Conservation (phyloP, 371 early-diverging fungal species). For the Capniomyces stellatus region DNA sequence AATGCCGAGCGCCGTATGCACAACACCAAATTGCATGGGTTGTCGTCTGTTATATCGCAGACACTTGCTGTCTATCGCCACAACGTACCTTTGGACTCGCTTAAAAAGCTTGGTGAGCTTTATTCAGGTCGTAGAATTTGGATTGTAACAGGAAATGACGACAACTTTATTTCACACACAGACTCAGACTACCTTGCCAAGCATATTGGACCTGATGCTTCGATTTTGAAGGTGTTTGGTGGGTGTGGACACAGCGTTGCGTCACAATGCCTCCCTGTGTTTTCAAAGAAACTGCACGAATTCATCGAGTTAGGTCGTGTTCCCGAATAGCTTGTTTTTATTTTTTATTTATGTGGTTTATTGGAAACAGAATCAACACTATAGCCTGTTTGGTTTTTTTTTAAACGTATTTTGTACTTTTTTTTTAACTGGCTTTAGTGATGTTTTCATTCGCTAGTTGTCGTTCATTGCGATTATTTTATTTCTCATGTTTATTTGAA, state of each 20-base stretch:
- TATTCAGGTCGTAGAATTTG: slow-evolving; percentile 17
- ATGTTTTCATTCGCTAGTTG: too few relatives aligned
- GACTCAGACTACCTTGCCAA: slow-evolving; percentile 15
- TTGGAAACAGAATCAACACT: too few relatives aligned
- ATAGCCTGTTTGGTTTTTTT: too few relatives aligned
- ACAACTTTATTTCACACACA: slow-evolving; percentile 14
- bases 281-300: too few relatives aligned
- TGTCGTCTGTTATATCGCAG: slow-evolving; percentile 11
- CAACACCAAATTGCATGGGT: slow-evolving; percentile 16
- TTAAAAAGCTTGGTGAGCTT: slow-evolving; percentile 9
- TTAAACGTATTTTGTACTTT: too few relatives aligned
- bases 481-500: too few relatives aligned
- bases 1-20: slow-evolving; percentile 10
- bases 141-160: slow-evolving; percentile 17
- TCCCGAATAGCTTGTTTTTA: too few relatives aligned
- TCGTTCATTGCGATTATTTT: too few relatives aligned
- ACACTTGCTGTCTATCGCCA: slow-evolving; percentile 18
- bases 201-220: slow-evolving; percentile 14
- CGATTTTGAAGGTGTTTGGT: slow-evolving; percentile 12
- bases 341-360: too few relatives aligned
- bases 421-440: too few relatives aligned
- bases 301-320: too few relatives aligned
- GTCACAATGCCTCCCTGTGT: too few relatives aligned
- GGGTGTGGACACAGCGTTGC: slow-evolving; percentile 16
- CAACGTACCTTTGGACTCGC: slow-evolving; percentile 14